A percentile compares a stretch with the other conserved stretches of the same genome.
phyloP scores from a whole-genome alignment of 75 land plant species.

The Sequoia sempervirens region DNA sequence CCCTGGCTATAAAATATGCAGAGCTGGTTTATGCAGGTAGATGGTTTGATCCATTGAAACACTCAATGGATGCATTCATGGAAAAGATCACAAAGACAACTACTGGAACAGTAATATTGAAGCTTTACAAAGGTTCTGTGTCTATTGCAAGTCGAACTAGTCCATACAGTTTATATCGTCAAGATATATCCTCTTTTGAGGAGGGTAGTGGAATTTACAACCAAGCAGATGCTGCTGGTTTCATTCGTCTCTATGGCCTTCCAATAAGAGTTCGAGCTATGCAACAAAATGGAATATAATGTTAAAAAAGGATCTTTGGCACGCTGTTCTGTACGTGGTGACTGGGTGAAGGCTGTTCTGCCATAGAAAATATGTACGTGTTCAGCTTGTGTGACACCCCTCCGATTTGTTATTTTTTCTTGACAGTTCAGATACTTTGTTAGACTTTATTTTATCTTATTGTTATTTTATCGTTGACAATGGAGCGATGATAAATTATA shows the following conservation, averaged over 20 bases:
- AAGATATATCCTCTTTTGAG: slow-evolving; percentile 97
- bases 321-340: background rate
- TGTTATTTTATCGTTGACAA: no score
- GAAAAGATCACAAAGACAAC: slow-evolving; percentile 78
- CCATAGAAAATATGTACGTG: background rate
- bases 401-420: no score
- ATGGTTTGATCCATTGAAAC: slow-evolving; percentile 97
- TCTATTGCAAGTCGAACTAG: slow-evolving; percentile 66
- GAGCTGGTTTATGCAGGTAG: slow-evolving; percentile 97
- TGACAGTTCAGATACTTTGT: no score
- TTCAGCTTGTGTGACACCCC: no score
- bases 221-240: slow-evolving; percentile 99
- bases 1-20: slow-evolving; percentile 85
- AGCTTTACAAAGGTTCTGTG: slow-evolving; percentile 87
- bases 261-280: slow-evolving; percentile 91
- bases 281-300: slow-evolving; percentile 49
- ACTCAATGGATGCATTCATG: slow-evolving; percentile 96
- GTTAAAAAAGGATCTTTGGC: background rate
- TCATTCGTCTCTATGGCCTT: slow-evolving; percentile 89
- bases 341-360: background rate
- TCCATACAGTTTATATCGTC: slow-evolving; percentile 81
- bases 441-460: no score
- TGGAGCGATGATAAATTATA: no score
- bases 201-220: slow-evolving; percentile 77
- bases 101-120: slow-evolving; percentile 77